Percentiles rank a stretch among this genome's conserved stretches.
Evolutionary conservation across 2,329 filamentous ascomycete species (phyloP).

Genomic region (Colletotrichum orchidophilum): DNA sequence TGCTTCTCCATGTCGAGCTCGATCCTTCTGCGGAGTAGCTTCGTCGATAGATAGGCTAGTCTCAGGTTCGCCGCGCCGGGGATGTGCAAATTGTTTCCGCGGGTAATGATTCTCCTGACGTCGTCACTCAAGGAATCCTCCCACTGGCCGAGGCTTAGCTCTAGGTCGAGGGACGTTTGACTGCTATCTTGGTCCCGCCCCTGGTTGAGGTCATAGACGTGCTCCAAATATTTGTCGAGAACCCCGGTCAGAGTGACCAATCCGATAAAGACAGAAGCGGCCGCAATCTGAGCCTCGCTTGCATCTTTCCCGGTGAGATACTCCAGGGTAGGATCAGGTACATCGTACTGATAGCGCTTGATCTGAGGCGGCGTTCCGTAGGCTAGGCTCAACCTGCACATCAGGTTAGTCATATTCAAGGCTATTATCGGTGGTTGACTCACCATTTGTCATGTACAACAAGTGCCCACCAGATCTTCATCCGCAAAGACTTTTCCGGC

Average conservation of each 20-base stretch:
- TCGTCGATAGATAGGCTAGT: constrained; percentile 58
- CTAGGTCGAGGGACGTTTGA: constrained; percentile 42
- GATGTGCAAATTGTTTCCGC: constrained; percentile 50
- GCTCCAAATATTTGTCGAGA: constrained; percentile 33
- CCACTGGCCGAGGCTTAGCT: constrained; percentile 53
- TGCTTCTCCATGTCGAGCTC: constrained; percentile 53
- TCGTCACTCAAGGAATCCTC: constrained; percentile 50
- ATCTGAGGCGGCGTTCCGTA: constrained; percentile 63
- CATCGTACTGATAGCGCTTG: constrained; percentile 55
- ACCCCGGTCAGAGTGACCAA: constrained; percentile 28
- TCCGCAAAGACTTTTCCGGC: constrained; percentile 60
- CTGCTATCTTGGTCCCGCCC: constrained; percentile 10
- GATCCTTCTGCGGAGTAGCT: constrained; percentile 57
- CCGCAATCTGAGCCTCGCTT: not conserved
- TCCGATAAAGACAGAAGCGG: constrained; percentile 31
- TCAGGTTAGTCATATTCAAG: not conserved
- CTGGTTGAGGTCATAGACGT: constrained; percentile 35
- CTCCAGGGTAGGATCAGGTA: constrained; percentile 51
- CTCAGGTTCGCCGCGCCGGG: constrained; percentile 61
- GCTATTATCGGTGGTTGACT: constrained; percentile 5
- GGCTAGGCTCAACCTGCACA: constrained; percentile 57
- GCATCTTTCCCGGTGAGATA: constrained; percentile 38
- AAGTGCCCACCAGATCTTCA: constrained; percentile 66
- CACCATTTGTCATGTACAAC: constrained; percentile 66
- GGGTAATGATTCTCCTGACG: constrained; percentile 50